A percentile compares a stretch with the other conserved stretches of the same genome.
Conservation (phyloP, 2,329 filamentous ascomycete species). For the Ceratocystiopsis sp. region DNA sequence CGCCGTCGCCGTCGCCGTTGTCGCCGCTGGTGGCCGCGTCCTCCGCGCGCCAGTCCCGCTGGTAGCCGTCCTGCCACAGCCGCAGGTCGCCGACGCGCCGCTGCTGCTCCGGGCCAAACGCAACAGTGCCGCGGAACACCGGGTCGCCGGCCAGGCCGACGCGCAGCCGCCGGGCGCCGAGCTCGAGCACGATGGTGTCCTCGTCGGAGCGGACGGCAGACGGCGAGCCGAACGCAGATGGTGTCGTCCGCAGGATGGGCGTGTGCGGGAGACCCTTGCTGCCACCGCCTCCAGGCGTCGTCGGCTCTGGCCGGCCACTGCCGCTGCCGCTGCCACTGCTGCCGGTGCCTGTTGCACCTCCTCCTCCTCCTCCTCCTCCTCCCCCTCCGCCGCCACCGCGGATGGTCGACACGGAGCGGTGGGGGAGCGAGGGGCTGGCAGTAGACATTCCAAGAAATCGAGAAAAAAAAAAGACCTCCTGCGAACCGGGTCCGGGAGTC, state of each 20-base stretch:
- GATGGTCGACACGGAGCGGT: slow-evolving; percentile 42
- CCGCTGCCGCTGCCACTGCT: no score
- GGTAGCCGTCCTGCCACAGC: slow-evolving; percentile 42
- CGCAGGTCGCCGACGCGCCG: slow-evolving; percentile 69
- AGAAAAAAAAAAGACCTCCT: not conserved
- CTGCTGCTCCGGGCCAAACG: slow-evolving; percentile 59
- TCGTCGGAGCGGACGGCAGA: slow-evolving; percentile 58
- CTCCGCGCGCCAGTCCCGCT: slow-evolving; percentile 24
- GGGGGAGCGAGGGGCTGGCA: slow-evolving; percentile 29
- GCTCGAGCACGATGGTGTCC: slow-evolving; percentile 66
- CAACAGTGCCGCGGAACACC: slow-evolving; percentile 50
- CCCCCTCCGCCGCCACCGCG: slow-evolving; percentile 18
- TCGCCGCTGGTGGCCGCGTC: no score
- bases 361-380: no score
- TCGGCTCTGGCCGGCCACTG: slow-evolving; percentile 9
- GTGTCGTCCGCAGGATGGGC: slow-evolving; percentile 31
- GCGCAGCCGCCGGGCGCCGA: slow-evolving; percentile 63
- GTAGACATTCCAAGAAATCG: slow-evolving; percentile 29
- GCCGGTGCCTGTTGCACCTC: no score
- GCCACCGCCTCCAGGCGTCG: slow-evolving; percentile 9
- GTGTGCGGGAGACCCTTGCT: slow-evolving; percentile 39
- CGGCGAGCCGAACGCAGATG: slow-evolving; percentile 40
- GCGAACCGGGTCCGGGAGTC: no score
- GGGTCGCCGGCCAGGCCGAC: slow-evolving; percentile 79
- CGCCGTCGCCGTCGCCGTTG: slow-evolving; percentile 11